A percentile compares a stretch with the other conserved stretches of the same genome.
Evolutionary conservation across 73 alveolate species (phyloP).

Genomic region (Paramecium octaurelia): DNA sequence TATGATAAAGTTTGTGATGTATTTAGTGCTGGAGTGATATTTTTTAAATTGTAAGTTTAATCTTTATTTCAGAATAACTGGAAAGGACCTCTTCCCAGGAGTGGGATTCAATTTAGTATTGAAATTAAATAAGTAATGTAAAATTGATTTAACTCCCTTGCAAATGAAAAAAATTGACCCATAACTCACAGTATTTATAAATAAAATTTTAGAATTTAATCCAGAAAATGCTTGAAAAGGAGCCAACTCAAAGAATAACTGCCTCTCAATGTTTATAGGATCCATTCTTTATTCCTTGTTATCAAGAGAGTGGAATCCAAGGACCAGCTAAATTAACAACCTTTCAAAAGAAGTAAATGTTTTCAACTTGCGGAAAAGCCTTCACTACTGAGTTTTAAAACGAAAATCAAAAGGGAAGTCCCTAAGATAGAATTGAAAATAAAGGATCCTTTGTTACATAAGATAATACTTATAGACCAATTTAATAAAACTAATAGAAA

Average conservation of each 20-base stretch:
- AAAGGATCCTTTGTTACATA: constrained; percentile 22
- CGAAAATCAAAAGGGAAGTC: neutral
- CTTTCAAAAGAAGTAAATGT: neutral
- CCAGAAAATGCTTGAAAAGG: constrained; percentile 23
- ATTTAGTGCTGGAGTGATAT: constrained; percentile 33
- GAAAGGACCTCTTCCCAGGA: constrained; percentile 26
- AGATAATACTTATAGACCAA: neutral
- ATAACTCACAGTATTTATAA: neutral
- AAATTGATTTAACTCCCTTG: neutral
- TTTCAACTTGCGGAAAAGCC: neutral
- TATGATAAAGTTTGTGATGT: constrained; percentile 27
- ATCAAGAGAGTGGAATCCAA: neutral
- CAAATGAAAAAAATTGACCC: constrained; percentile 5
- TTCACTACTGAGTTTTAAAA: constrained; percentile 4
- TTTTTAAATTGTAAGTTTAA: neutral
- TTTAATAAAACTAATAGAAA: neutral
- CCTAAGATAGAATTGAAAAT: neutral
- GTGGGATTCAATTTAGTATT: neutral
- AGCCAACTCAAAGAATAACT: neutral
- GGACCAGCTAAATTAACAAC: neutral
- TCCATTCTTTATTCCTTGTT: neutral
- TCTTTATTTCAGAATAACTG: neutral
- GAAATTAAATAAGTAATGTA: neutral
- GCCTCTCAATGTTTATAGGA: neutral
- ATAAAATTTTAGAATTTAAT: neutral